These are phyloP conservation scores for Sporisorium exsertum DNA, from an alignment of 1,284 basidiomycete species.

Conservation along the genomic window DNA sequence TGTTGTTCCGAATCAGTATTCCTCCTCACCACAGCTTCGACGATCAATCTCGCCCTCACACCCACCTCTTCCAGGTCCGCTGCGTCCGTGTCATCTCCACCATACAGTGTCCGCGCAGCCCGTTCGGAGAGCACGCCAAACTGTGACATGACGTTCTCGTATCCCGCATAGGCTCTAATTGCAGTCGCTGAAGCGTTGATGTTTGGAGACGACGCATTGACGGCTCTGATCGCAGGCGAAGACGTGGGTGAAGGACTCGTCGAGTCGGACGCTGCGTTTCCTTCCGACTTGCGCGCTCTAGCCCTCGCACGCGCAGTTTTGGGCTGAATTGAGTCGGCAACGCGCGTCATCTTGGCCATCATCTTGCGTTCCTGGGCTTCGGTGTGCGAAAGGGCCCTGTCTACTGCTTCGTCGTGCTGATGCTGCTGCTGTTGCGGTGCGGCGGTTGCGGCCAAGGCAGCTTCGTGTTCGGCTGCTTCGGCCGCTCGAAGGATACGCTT, in stretches of 20 bases:
- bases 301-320: constrained; percentile 45
- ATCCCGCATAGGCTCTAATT: constrained; percentile 19
- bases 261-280: not conserved
- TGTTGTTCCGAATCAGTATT: constrained; percentile 14
- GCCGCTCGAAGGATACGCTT: constrained; percentile 44
- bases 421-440: constrained; percentile 2
- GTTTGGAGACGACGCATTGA: not conserved
- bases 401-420: constrained; percentile 16
- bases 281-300: constrained; percentile 16
- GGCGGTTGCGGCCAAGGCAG: not conserved
- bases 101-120: constrained; percentile 23
- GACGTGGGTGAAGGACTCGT: constrained; percentile 14
- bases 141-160: constrained; percentile 40
- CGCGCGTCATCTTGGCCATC: constrained; percentile 50
- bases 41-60: constrained; percentile 26
- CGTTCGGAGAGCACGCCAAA: constrained; percentile 45
- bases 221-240: constrained; percentile 14
- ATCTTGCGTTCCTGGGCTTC: constrained; percentile 27
- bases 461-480: constrained; percentile 26
- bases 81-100: not conserved
- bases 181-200: not conserved
- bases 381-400: constrained; percentile 17
- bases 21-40: constrained; percentile 41
- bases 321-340: constrained; percentile 42
- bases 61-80: not conserved